Base-by-base conservation (phyloP, 1,284 basidiomycete species). In the Cronartium quercuum region DNA sequence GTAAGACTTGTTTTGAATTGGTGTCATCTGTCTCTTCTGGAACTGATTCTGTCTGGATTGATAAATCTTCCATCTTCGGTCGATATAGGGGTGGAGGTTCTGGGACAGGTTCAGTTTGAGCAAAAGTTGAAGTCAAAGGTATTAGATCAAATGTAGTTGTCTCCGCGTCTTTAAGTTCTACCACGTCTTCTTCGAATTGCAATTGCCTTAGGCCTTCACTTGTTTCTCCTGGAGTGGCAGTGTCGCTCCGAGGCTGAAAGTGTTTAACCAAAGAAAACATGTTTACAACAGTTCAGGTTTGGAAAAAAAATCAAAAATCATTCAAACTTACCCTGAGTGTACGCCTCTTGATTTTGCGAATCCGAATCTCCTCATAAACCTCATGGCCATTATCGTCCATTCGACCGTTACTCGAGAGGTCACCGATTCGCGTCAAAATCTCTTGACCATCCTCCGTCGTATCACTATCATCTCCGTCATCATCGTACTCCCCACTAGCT, bases 1-100 rank as follows among this genome's bases (percentile, higher is more conserved):
- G 7, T n/a, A 38, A 1, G 24, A 4, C 29, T 61, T 61, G 29
- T 37, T 61, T 61, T 6, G 35, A 61, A 61, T 4, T 38, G 15
- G 29, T 35, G 2, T 61, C 60, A 12, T 7, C 29, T n/a, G 7
- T 18, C 35, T 34, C 40, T 42, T 21, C 40, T 6, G 13, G 2
- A 9, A n/a, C 42, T 24, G 6, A 18, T 15, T 74, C 70, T 10
- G 70, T 74, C 41, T 74, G 70, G 10, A 74, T 51, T 42, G 57
- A 57, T 6, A 60, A 24, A 18, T 74, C 57, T 61, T 74, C 64
- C 63, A 61, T 74, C 42, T 74, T 74, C 5, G 70, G 70, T 47
- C 63, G 70, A 47, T 74, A 74, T 21, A 74, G 55, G 7, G 70
- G 70, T 58, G 70, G 64, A 18, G 70, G 70, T 37, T 74, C 70